Conservation (phyloP, 805 yeast species). For the Candida manassasensis region DNA sequence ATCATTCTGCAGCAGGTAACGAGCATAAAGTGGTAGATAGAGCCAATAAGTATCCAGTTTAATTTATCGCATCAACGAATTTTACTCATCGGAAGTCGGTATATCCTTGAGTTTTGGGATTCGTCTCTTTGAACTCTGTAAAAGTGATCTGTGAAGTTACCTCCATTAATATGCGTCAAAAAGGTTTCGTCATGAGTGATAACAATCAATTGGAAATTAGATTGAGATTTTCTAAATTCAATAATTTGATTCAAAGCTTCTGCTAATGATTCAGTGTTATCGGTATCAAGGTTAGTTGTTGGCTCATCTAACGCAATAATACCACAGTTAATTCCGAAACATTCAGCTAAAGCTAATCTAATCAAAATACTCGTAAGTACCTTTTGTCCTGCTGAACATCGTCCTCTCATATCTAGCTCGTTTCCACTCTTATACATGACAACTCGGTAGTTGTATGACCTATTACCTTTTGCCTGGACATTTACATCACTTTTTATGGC, state of each 20-base stretch:
- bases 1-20: background rate
- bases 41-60: no score
- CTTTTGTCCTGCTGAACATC: conserved; percentile 98
- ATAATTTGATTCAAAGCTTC: conserved; percentile 72
- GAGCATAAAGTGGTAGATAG: no score
- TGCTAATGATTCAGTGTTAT: conserved; percentile 85
- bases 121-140: conserved; percentile 78
- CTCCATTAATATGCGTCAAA: conserved; percentile 78
- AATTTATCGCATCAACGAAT: conserved; percentile 36
- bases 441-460: conserved; percentile 87
- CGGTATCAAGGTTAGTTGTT: conserved; percentile 89
- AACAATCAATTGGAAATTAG: conserved; percentile 88
- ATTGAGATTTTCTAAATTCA: conserved; percentile 67
- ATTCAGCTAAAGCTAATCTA: conserved; percentile 87
- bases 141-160: conserved; percentile 80
- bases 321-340: conserved; percentile 93
- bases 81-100: conserved; percentile 37
- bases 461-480: conserved; percentile 42
- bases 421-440: conserved; percentile 91
- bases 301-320: conserved; percentile 97
- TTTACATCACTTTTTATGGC: conserved; percentile 77
- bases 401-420: conserved; percentile 95
- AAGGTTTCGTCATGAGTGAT: conserved; percentile 97
- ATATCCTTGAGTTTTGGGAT: conserved; percentile 74
- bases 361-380: conserved; percentile 90